These are phyloP conservation scores for Fraxinus paxiana DNA, from an alignment of 305 asterid species.

Conservation along the genomic window DNA sequence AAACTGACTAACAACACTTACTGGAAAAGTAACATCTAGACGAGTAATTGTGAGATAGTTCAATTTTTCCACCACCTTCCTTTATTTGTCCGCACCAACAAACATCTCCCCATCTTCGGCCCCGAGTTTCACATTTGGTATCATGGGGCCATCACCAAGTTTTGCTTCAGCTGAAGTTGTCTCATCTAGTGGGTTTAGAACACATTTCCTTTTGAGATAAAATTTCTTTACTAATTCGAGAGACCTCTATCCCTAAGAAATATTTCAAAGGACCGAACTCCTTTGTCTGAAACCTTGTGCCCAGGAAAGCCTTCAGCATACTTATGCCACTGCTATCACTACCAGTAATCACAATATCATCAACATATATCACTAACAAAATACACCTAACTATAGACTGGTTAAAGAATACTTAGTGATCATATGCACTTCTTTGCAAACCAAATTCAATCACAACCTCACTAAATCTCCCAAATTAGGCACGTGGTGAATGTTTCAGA, in stretches of 20 bases:
- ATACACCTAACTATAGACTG: not conserved
- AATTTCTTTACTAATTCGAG: not conserved
- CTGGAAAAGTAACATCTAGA: not conserved
- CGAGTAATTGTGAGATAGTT: not conserved
- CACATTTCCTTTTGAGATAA: not conserved
- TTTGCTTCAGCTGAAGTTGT: not conserved
- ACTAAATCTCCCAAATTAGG: not conserved
- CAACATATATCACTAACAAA: not conserved
- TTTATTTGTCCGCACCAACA: not conserved
- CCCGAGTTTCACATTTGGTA: not conserved
- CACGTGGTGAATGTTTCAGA: not conserved
- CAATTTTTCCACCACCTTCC: not conserved
- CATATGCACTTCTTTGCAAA: not conserved
- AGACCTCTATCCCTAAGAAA: not conserved
- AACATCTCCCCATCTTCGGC: not conserved
- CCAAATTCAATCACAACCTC: not conserved
- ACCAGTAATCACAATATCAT: not conserved
- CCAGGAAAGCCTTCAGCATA: not conserved
- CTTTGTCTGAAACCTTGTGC: not conserved
- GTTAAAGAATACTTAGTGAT: not conserved
- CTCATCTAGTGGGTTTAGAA: not conserved
- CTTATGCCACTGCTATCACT: not conserved
- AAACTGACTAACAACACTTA: not conserved
- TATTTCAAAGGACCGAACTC: not conserved
- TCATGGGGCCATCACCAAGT: not conserved